A percentile compares a stretch with the other conserved stretches of the same genome.
These are phyloP conservation scores for Syzygium aqueum DNA, from an alignment of 345 rosid species.

Conservation along the genomic window DNA sequence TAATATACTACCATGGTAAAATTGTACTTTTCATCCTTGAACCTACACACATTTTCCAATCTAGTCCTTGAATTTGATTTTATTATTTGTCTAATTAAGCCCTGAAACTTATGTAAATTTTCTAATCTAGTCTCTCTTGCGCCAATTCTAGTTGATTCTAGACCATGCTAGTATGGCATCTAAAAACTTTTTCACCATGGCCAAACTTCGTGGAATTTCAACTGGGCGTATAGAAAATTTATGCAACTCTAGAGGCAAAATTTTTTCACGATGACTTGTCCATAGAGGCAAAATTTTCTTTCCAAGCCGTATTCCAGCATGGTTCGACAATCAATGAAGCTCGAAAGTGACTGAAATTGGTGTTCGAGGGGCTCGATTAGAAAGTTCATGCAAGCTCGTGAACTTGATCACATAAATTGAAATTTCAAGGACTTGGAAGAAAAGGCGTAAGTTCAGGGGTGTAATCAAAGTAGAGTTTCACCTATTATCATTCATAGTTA, in stretches of 20 bases:
- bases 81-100: background rate
- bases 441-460: background rate
- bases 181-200: background rate
- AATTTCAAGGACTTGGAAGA: background rate
- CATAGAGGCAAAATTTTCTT: background rate
- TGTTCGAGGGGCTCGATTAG: background rate
- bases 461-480: background rate
- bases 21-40: background rate
- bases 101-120: background rate
- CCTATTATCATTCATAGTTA: background rate
- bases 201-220: background rate
- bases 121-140: background rate
- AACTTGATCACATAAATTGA: background rate
- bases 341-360: background rate
- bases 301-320: background rate
- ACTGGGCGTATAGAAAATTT: background rate
- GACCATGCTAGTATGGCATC: background rate
- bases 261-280: background rate
- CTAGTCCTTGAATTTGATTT: background rate
- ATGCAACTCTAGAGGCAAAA: background rate
- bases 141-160: background rate
- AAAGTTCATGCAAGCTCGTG: background rate
- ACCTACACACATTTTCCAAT: background rate
- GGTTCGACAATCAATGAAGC: background rate
- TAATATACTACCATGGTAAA: background rate